These are phyloP conservation scores for Metschnikowia henanensis DNA, from an alignment of 805 yeast species.

Conservation along the genomic window DNA sequence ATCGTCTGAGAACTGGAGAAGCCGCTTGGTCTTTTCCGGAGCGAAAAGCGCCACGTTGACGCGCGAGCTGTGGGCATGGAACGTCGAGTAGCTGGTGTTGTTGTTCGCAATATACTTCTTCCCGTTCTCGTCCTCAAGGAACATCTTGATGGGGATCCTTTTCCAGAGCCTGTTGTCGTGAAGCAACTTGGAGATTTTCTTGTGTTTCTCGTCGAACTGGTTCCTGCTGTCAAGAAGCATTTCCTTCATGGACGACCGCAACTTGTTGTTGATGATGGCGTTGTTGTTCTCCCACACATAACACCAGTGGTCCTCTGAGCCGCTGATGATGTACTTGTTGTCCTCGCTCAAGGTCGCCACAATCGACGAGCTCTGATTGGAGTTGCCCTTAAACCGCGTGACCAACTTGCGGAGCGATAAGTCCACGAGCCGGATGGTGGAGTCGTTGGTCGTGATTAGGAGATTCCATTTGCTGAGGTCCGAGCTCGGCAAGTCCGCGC, in stretches of 20 bases:
- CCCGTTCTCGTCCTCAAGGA: slow-evolving; percentile 25
- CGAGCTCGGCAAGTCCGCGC: slow-evolving; percentile 4
- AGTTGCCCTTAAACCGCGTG: slow-evolving; percentile 70
- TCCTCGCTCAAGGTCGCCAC: slow-evolving; percentile 64
- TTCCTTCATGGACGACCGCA: slow-evolving; percentile 36
- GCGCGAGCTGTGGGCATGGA: slow-evolving; percentile 73
- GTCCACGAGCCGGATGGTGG: slow-evolving; percentile 68
- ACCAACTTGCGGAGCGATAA: slow-evolving; percentile 53
- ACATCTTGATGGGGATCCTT: slow-evolving; percentile 23
- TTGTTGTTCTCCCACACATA: slow-evolving; percentile 71
- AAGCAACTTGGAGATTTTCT: slow-evolving; percentile 27
- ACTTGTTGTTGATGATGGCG: slow-evolving; percentile 39
- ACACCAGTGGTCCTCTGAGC: slow-evolving; percentile 87
- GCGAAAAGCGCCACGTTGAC: slow-evolving; percentile 81
- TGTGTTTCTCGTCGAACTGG: slow-evolving; percentile 33
- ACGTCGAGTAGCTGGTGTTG: slow-evolving; percentile 62
- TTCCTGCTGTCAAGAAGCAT: slow-evolving; percentile 33
- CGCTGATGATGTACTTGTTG: slow-evolving; percentile 59
- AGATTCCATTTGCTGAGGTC: slow-evolving; percentile 27
- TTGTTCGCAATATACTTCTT: slow-evolving; percentile 40
- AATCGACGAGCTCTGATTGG: slow-evolving; percentile 70
- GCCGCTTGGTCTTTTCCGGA: slow-evolving; percentile 63
- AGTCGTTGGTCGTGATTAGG: slow-evolving; percentile 79
- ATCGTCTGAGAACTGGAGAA: slow-evolving; percentile 74
- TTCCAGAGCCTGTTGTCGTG: slow-evolving; percentile 30